Evolutionary conservation across 352 stramenopile genomes (phyloP), one percentile per base, ranked within the genome.

Genomic region (Pythium aphanidermatum): DNA sequence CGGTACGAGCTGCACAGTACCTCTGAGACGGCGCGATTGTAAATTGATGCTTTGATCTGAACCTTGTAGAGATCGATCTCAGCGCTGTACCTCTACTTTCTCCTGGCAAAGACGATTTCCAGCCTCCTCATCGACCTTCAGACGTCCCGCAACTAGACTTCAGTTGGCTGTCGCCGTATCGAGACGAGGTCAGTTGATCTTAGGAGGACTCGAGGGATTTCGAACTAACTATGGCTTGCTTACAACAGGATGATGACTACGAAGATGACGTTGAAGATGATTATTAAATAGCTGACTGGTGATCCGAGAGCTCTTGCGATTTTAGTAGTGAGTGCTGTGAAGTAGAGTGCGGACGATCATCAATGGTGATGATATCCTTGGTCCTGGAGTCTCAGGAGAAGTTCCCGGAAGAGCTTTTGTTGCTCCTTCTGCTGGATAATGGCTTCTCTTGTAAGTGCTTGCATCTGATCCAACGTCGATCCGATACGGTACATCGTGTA

Each of bases 401-500:
- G 60, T 16, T 84, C 60, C 27, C 77, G 66, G 19, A 90, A 64
- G 7, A 92, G 30, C 25, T 74, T 63, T 40, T 89, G 65, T 24
- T 92, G 81, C 42, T 86, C 63, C 1, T 48, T 59, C 39, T 90
- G 74, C 30, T 86, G 68, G 6, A 68, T 29, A 13, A 92, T 43
- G 7, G 63, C 57, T 39, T 89, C 74, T 30, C 59, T 60, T 9
- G 77, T 77, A 21, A 88, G 50, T 23, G 31, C 17, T 46, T 75
- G 63, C 71, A 89, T 87, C 43, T 87, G 58, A 20, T 84, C 60
- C 31, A 89, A 55, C 24, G 68, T 51, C 17, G 45, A 53, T 49
- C 63, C 70, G 24, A 89, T 68, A 2, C 68, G 73, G 38, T 78
- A 70, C 55, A 90, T 81, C 7, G 65, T 83, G 56, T 76, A 88